Conservation (phyloP, 2,329 filamentous ascomycete genomes). For the Venturia effusa region DNA sequence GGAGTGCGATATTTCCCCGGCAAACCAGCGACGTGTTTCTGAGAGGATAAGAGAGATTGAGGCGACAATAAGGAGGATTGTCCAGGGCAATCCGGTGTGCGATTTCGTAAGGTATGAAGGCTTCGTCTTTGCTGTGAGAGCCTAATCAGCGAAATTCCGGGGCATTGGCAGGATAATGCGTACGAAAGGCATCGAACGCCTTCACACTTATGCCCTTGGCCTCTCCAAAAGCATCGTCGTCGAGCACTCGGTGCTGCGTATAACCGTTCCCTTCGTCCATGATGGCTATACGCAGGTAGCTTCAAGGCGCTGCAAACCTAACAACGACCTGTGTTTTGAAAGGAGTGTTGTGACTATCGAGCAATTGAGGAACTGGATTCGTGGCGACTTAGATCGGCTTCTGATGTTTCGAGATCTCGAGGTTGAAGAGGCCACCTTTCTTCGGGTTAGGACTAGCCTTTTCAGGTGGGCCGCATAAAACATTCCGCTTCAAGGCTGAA, state of each 20-base stretch:
- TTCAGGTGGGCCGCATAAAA: neutral
- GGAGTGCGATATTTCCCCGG: constrained; percentile 72
- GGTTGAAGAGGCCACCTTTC: neutral
- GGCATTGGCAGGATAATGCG: neutral
- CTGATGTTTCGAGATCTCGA: neutral
- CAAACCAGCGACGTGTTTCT: constrained; percentile 75
- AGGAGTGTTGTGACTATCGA: neutral
- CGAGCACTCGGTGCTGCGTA: constrained; percentile 51
- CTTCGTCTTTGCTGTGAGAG: constrained; percentile 60
- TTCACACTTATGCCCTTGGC: constrained; percentile 54
- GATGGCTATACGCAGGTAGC: neutral
- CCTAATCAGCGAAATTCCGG: constrained; percentile 1
- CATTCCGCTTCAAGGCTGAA: no score
- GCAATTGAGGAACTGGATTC: neutral
- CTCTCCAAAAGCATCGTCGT: constrained; percentile 73
- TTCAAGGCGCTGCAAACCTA: constrained; percentile 4
- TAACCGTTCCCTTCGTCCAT: constrained; percentile 61
- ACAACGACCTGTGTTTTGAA: neutral
- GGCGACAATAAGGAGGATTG: constrained; percentile 65
- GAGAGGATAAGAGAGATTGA: constrained; percentile 66
- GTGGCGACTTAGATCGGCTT: neutral
- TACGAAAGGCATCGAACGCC: constrained; percentile 96
- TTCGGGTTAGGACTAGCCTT: neutral
- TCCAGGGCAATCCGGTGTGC: constrained; percentile 86
- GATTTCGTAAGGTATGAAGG: constrained; percentile 81